These are phyloP conservation scores for Pyrenochaeta sp. DNA, from an alignment of 2,329 filamentous ascomycete genomes.

Conservation along the genomic window DNA sequence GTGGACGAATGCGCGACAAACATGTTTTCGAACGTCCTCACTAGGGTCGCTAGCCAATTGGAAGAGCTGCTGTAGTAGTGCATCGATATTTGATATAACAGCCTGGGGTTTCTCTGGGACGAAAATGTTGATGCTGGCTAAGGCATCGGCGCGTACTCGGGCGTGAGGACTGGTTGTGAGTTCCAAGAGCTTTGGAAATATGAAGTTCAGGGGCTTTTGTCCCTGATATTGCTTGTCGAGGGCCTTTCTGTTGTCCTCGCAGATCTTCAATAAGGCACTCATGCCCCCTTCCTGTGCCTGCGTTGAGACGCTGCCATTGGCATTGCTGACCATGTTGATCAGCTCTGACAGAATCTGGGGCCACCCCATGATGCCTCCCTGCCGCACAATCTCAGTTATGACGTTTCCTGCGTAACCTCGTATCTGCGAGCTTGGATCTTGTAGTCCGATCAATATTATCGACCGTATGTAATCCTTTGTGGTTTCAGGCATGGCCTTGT, in stretches of 20 bases:
- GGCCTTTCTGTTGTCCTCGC: slow-evolving; percentile 90
- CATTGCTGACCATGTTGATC: slow-evolving; percentile 78
- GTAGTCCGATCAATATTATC: slow-evolving; percentile 78
- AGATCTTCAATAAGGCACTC: slow-evolving; percentile 92
- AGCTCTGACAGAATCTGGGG: slow-evolving; percentile 88
- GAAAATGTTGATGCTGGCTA: slow-evolving; percentile 91
- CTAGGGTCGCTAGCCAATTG: slow-evolving; percentile 78
- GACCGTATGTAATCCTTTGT: slow-evolving; percentile 82
- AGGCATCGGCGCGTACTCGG: slow-evolving; percentile 80
- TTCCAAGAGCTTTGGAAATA: slow-evolving; percentile 89
- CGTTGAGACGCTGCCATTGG: slow-evolving; percentile 70
- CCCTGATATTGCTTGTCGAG: slow-evolving; percentile 89
- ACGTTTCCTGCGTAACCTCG: slow-evolving; percentile 91
- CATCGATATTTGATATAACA: slow-evolving; percentile 80
- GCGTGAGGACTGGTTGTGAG: slow-evolving; percentile 80
- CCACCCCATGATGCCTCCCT: slow-evolving; percentile 88
- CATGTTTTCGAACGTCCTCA: slow-evolving; percentile 86
- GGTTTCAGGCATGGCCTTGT: slow-evolving; percentile 76
- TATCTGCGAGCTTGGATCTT: slow-evolving; percentile 83
- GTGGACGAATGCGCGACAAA: slow-evolving; percentile 91
- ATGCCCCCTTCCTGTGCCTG: slow-evolving; percentile 92
- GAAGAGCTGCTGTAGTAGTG: slow-evolving; percentile 84
- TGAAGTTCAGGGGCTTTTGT: slow-evolving; percentile 83
- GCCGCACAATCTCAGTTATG: slow-evolving; percentile 87
- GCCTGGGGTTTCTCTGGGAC: slow-evolving; percentile 84